These are phyloP conservation scores for Chalara sp. DNA, from an alignment of 2,329 filamentous ascomycete species.

Conservation along the genomic window DNA sequence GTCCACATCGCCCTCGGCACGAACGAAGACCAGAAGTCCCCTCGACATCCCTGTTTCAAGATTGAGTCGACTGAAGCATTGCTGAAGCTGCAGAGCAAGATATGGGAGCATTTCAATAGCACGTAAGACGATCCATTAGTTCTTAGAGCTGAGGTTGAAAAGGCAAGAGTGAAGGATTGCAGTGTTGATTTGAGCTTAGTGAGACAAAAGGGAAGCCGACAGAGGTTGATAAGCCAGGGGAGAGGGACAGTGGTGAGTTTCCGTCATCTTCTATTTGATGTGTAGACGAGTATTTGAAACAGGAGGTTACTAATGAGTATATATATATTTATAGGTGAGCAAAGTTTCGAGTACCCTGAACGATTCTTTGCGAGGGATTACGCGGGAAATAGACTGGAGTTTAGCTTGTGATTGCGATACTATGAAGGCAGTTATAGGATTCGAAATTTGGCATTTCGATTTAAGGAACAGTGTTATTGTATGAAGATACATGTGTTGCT, in stretches of 20 bases:
- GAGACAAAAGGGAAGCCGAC: constrained; percentile 33
- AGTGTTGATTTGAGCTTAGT: too few relatives aligned
- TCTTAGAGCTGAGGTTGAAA: too few relatives aligned
- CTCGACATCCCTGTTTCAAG: constrained; percentile 53
- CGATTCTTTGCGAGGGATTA: constrained; percentile 57
- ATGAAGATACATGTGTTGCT: too few relatives aligned
- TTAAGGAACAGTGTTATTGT: too few relatives aligned
- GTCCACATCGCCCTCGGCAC: constrained; percentile 45
- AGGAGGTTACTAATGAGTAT: not conserved
- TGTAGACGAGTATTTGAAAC: not conserved
- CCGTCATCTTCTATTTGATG: not conserved
- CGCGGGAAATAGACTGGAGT: constrained; percentile 47
- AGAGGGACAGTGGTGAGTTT: constrained; percentile 11
- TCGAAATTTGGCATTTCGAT: too few relatives aligned
- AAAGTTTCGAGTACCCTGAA: constrained; percentile 52
- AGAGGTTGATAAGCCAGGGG: constrained; percentile 49
- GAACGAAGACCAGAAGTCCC: constrained; percentile 36
- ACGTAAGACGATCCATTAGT: constrained; percentile 37
- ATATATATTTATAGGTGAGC: constrained; percentile 30
- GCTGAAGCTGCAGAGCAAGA: constrained; percentile 35
- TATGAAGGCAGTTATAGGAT: too few relatives aligned
- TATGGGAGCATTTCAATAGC: constrained; percentile 44
- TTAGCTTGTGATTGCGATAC: constrained; percentile 33
- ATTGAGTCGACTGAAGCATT: constrained; percentile 41
- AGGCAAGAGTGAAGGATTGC: too few relatives aligned